Conservation (phyloP, 148 eudicot genomes). For the Amaranthus hypochondriacus region DNA sequence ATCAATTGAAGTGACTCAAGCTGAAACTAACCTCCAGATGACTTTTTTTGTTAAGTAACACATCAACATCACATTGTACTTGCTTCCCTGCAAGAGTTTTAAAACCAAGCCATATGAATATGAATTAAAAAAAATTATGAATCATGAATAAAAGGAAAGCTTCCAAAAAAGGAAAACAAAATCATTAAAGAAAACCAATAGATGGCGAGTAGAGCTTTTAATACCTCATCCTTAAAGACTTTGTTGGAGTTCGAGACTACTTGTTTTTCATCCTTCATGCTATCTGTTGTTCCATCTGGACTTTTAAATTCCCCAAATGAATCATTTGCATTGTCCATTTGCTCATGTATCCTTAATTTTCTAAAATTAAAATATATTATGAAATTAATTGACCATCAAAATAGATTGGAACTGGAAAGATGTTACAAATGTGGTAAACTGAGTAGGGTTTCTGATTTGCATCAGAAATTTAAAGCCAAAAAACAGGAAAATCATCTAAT, state of each 20-base stretch:
- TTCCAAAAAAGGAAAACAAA: neutral
- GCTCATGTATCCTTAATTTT: slow-evolving; percentile 44
- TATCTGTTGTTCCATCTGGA: slow-evolving; percentile 44
- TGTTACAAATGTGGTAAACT: neutral
- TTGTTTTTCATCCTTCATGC: slow-evolving; percentile 33
- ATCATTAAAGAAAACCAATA: neutral
- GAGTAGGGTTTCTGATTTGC: neutral
- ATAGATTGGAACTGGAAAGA: neutral
- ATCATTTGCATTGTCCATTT: slow-evolving; percentile 55
- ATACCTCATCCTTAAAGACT: slow-evolving; percentile 54
- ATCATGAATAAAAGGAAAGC: neutral
- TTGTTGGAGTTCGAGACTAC: slow-evolving; percentile 37
- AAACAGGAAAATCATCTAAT: neutral
- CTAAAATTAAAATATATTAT: slow-evolving; percentile 28
- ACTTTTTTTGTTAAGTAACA: slow-evolving; percentile 47
- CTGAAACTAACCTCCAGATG: slow-evolving; percentile 59
- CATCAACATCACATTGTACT: slow-evolving; percentile 50
- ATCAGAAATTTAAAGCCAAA: neutral
- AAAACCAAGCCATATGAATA: slow-evolving; percentile 4
- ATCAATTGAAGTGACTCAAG: slow-evolving; percentile 1
- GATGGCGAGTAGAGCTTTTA: neutral
- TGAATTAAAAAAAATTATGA: neutral
- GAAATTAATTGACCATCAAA: neutral
- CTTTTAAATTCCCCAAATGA: slow-evolving; percentile 46
- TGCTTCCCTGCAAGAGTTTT: slow-evolving; percentile 48